A percentile compares a stretch with the other conserved stretches of the same genome.
These are phyloP conservation scores for Adiantum capillusveneris DNA, from an alignment of 75 land plant genomes.

Conservation along the genomic window DNA sequence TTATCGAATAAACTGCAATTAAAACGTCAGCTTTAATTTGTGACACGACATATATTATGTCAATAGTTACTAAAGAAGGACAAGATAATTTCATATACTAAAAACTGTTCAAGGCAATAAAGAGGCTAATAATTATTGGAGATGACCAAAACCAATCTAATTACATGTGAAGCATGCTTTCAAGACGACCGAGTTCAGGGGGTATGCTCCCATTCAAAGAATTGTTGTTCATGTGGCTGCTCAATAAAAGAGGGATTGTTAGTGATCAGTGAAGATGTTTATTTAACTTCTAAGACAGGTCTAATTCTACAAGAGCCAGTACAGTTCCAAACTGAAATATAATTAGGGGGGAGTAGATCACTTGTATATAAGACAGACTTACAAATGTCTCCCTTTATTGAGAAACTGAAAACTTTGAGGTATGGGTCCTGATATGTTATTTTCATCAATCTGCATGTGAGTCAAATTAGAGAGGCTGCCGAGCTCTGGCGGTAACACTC, in stretches of 20 bases:
- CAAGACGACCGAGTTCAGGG: conserved; percentile 40
- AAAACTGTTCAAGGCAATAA: background rate
- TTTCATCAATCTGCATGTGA: conserved; percentile 70
- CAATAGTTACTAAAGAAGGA: background rate
- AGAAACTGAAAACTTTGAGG: conserved; percentile 64
- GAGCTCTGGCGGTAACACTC: conserved; percentile 67
- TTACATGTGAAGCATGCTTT: conserved; percentile 54
- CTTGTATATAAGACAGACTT: background rate
- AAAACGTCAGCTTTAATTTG: too few species aligned
- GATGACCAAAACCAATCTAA: background rate
- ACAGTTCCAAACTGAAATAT: background rate
- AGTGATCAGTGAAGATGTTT: too few species aligned
- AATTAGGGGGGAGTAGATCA: background rate
- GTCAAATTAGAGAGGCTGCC: conserved; percentile 52
- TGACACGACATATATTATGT: too few species aligned
- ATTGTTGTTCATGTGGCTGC: conserved; percentile 83
- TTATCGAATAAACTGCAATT: conserved; percentile 56
- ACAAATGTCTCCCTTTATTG: conserved; percentile 46
- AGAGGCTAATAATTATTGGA: background rate
- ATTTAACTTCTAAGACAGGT: too few species aligned
- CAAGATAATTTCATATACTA: background rate
- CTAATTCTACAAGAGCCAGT: background rate
- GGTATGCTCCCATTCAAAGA: conserved; percentile 67
- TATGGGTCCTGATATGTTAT: conserved; percentile 62
- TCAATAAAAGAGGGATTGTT: background rate